Evolutionary conservation across 1,284 basidiomycete genomes (phyloP).

Genomic region (Singerocomus rubriflavus): DNA sequence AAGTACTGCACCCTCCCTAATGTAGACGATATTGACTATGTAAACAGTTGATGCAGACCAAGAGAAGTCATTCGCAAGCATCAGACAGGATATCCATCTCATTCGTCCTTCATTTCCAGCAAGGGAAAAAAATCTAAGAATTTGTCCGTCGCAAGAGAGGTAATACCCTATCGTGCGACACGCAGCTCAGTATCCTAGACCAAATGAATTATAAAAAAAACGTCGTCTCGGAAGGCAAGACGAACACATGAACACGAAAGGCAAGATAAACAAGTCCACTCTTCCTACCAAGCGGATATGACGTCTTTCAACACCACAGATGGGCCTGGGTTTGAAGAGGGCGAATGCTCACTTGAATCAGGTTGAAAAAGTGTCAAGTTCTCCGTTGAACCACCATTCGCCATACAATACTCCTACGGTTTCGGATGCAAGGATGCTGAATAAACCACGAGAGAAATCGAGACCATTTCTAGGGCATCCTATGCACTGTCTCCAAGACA

Average conservation of each 20-base stretch:
- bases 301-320: not conserved
- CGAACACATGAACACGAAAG: conserved; percentile 4
- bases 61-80: not conserved
- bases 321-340: not conserved
- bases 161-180: not conserved
- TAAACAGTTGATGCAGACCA: not conserved
- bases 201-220: conserved; percentile 3
- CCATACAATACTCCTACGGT: conserved; percentile 53
- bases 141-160: not conserved
- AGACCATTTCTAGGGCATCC: conserved; percentile 72
- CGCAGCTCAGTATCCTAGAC: not conserved
- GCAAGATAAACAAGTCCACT: not conserved
- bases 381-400: conserved; percentile 51
- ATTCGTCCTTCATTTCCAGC: not conserved
- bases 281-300: not conserved
- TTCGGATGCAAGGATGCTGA: conserved; percentile 52
- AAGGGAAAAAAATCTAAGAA: not conserved
- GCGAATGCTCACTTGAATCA: not conserved
- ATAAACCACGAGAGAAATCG: conserved; percentile 79
- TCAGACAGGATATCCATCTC: not conserved
- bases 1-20: too few species aligned
- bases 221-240: not conserved
- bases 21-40: not conserved
- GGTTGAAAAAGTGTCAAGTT: conserved; percentile 3
- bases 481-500: conserved; percentile 51